Percentiles rank a stretch among this genome's conserved stretches.
Conservation (phyloP, 257 asterid genomes). For the Catharanthus roseus region DNA sequence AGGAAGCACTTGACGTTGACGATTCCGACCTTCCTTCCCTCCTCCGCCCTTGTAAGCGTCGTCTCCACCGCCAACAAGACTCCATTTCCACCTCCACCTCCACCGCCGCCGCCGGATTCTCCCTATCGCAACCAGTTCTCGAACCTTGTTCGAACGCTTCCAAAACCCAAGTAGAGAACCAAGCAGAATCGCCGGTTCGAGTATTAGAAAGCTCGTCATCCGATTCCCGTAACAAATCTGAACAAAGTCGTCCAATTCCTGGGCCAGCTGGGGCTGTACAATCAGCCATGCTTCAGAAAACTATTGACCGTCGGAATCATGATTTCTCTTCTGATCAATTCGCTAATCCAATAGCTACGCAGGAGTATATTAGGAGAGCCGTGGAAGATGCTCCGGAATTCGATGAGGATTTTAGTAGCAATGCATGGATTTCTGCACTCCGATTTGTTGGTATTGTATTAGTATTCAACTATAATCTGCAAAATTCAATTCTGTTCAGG, state of each 20-base stretch:
- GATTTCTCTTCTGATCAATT: constrained; percentile 13
- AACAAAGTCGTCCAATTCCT: constrained; percentile 41
- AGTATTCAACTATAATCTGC: background rate
- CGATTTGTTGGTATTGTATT: constrained; percentile 46
- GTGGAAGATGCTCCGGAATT: constrained; percentile 58
- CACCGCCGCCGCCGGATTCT: constrained; percentile 17
- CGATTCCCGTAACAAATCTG: constrained; percentile 19
- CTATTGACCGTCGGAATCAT: constrained; percentile 32
- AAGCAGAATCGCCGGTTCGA: background rate
- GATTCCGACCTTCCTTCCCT: constrained; percentile 87
- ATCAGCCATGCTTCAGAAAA: constrained; percentile 55
- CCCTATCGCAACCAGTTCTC: constrained; percentile 18
- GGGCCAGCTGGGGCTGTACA: constrained; percentile 90
- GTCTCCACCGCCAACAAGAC: constrained; percentile 18
- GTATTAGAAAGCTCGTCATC: background rate
- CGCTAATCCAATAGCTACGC: constrained; percentile 41
- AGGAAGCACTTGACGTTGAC: constrained; percentile 78
- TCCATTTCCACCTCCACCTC: constrained; percentile 24
- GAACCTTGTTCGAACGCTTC: constrained; percentile 21
- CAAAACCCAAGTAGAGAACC: constrained; percentile 15
- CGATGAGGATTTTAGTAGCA: constrained; percentile 59
- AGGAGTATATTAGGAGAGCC: constrained; percentile 70
- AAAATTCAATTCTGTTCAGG: background rate
- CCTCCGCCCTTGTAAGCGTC: constrained; percentile 82
- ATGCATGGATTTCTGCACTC: constrained; percentile 73